Evolutionary conservation across 2,329 filamentous ascomycete genomes (phyloP).

Genomic region (Akanthomyces lecanii): DNA sequence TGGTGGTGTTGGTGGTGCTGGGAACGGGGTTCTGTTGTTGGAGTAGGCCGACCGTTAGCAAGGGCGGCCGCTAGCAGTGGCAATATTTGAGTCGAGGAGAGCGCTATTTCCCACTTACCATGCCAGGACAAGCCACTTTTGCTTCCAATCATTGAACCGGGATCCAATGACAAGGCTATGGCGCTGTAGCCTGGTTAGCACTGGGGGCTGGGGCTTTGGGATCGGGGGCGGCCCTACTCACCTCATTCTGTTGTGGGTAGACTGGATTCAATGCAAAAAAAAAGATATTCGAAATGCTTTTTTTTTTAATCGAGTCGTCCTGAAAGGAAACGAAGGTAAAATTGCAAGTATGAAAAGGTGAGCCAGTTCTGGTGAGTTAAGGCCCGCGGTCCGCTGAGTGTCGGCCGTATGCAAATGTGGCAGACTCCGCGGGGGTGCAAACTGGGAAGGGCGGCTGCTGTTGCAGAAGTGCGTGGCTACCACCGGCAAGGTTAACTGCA

Average conservation of each 20-base stretch:
- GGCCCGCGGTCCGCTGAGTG: background rate
- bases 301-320: background rate
- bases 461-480: background rate
- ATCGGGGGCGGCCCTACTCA: constrained; percentile 2
- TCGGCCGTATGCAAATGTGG: constrained; percentile 7
- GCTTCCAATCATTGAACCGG: constrained; percentile 14
- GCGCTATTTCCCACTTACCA: constrained; percentile 15
- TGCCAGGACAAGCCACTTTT: constrained; percentile 15
- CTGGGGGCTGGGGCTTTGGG: constrained; percentile 1
- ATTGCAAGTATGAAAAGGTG: background rate
- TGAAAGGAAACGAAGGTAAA: background rate
- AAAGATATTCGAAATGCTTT: background rate
- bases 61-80: constrained; percentile 2
- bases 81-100: constrained; percentile 6
- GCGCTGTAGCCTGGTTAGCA: constrained; percentile 15
- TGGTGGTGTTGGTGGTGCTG: constrained; percentile 5
- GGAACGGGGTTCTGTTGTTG: constrained; percentile 3
- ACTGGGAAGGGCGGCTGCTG: background rate
- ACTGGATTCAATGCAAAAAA: background rate
- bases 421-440: constrained; percentile 5
- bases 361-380: background rate
- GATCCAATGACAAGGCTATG: constrained; percentile 16
- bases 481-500: background rate
- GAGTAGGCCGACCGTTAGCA: constrained; percentile 7
- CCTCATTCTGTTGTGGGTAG: constrained; percentile 7